Evolutionary conservation across 257 asterid species (phyloP).

Genomic region (Plantago major): DNA sequence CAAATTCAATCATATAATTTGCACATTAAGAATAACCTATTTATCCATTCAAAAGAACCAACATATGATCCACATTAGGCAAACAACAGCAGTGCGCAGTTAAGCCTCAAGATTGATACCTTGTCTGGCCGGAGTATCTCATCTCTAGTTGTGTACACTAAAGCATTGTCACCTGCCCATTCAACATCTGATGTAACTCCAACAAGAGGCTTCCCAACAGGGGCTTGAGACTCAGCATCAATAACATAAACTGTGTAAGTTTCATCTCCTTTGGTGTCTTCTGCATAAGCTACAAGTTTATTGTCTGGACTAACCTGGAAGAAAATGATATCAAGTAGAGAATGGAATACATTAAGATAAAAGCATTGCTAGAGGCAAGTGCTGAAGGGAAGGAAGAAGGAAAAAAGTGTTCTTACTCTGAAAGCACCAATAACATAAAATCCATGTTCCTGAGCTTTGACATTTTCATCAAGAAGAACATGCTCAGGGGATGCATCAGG

Average conservation of each 20-base stretch:
- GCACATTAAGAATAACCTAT: too few species aligned
- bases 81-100: slow-evolving; percentile 6
- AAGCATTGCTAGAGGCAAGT: not conserved
- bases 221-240: slow-evolving; percentile 71
- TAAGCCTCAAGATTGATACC: slow-evolving; percentile 37
- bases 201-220: slow-evolving; percentile 65
- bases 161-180: slow-evolving; percentile 85
- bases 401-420: slow-evolving; percentile 41
- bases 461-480: slow-evolving; percentile 80
- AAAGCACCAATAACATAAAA: slow-evolving; percentile 69
- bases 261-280: slow-evolving; percentile 92
- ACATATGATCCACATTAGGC: slow-evolving; percentile 1
- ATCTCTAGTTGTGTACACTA: slow-evolving; percentile 86
- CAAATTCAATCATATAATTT: too few species aligned
- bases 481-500: slow-evolving; percentile 88
- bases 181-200: slow-evolving; percentile 59
- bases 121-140: slow-evolving; percentile 88
- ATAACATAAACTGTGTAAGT: slow-evolving; percentile 70
- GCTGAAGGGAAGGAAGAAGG: not conserved
- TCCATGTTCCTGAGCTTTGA: slow-evolving; percentile 59
- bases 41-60: slow-evolving; percentile 3
- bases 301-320: slow-evolving; percentile 79
- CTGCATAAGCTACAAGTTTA: slow-evolving; percentile 84
- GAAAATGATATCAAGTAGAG: slow-evolving; percentile 1
- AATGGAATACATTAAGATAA: not conserved